Conservation (phyloP, 192 early-diverging fungal species). For the Dimargaris verticillata region DNA sequence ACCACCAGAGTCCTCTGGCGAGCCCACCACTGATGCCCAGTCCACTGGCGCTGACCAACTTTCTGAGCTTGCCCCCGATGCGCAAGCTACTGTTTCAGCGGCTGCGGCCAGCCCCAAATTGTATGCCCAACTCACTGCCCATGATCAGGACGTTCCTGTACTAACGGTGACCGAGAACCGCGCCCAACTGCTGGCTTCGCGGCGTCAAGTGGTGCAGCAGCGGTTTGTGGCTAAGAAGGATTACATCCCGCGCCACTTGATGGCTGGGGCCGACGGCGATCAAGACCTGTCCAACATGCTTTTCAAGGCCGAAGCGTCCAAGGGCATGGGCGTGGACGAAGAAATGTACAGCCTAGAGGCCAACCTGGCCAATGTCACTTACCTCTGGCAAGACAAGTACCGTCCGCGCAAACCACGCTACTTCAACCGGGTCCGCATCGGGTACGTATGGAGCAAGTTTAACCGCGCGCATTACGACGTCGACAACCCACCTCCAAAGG, state of each 20-base stretch:
- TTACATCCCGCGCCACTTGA: not conserved
- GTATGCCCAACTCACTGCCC: not conserved
- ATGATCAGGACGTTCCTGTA: slow-evolving; percentile 23
- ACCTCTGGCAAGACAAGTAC: slow-evolving; percentile 87
- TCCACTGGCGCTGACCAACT: not conserved
- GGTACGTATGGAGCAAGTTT: slow-evolving; percentile 99
- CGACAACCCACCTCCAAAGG: slow-evolving; percentile 96
- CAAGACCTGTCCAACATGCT: slow-evolving; percentile 24
- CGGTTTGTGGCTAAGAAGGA: slow-evolving; percentile 12
- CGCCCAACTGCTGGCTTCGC: not conserved
- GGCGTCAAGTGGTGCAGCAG: not conserved
- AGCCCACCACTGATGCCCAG: not conserved
- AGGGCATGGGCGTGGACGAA: slow-evolving; percentile 63
- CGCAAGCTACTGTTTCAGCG: not conserved
- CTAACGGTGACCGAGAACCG: slow-evolving; percentile 13
- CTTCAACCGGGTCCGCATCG: slow-evolving; percentile 93
- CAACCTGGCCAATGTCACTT: slow-evolving; percentile 38
- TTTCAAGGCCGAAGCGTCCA: slow-evolving; percentile 53
- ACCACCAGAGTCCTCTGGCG: slow-evolving; percentile 11
- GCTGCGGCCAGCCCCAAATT: slow-evolving; percentile 1
- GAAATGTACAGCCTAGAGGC: slow-evolving; percentile 64
- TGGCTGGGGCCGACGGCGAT: slow-evolving; percentile 8
- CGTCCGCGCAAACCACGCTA: slow-evolving; percentile 86
- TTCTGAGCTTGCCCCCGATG: not conserved
- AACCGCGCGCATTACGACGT: slow-evolving; percentile 95